phyloP scores from a whole-genome alignment of 2,329 filamentous ascomycete species.

The Aspergillus neotritici region DNA sequence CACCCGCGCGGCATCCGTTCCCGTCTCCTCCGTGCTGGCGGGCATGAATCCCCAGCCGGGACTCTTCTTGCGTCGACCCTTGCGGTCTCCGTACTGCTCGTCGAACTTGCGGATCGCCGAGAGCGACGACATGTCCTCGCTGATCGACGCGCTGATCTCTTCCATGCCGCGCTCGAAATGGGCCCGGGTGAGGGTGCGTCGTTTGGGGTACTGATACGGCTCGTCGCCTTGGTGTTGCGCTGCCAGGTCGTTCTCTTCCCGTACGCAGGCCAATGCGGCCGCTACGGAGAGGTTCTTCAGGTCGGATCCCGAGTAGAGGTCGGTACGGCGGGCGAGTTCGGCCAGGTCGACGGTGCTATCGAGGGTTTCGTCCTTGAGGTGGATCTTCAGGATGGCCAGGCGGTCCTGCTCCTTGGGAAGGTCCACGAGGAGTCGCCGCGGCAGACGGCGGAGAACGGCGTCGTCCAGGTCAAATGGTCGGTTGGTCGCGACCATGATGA shows the following conservation, averaged over 20 bases:
- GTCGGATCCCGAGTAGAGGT: constrained; percentile 49
- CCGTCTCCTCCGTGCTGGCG: constrained; percentile 27
- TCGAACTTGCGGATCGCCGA: constrained; percentile 90
- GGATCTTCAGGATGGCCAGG: constrained; percentile 44
- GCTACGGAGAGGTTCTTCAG: constrained; percentile 48
- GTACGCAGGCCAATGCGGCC: constrained; percentile 46
- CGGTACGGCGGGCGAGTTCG: constrained; percentile 41
- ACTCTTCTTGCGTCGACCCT: constrained; percentile 58
- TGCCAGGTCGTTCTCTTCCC: constrained; percentile 42
- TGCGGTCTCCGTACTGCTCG: constrained; percentile 83
- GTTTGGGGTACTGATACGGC: constrained; percentile 60
- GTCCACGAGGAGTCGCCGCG: constrained; percentile 46
- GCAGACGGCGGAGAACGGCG: constrained; percentile 48
- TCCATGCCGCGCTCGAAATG: constrained; percentile 84
- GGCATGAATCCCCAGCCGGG: constrained; percentile 47
- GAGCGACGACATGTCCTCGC: constrained; percentile 84
- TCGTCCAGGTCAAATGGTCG: constrained; percentile 86
- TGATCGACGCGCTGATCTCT: constrained; percentile 88
- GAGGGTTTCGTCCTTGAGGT: constrained; percentile 45
- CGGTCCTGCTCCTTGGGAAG: constrained; percentile 44
- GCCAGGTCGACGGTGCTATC: constrained; percentile 39
- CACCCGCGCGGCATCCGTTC: constrained; percentile 37
- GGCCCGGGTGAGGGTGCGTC: constrained; percentile 56
- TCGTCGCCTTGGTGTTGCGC: constrained; percentile 32
- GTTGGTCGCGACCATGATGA: constrained; percentile 98